Base-by-base conservation (phyloP, 1,139 yeast species). In the Meyerozyma guilliermondii region DNA sequence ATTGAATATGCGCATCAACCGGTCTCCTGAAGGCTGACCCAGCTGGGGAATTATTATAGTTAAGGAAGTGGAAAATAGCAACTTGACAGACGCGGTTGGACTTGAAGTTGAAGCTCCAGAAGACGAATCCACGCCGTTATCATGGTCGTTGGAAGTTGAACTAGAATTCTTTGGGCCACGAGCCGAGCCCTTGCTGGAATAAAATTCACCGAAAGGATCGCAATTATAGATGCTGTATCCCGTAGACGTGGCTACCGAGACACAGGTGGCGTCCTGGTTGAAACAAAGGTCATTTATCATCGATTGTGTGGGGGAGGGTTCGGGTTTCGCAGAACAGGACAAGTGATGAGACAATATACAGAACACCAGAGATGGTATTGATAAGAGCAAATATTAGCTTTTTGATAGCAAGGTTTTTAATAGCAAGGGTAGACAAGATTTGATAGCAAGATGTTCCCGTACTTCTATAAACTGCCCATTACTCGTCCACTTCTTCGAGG, bases 41-140 rank as follows among this genome's bases (percentile, higher is more conserved):
- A 74, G 45, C 39, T 63, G 58, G 3, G 76, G 85, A 1, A 81
- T 84, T 2, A 83, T 70, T 1, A 86, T 83, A 1, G 86, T 71
- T 33, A 85, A 62, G 4, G 88, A 81, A 0, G 91, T 82, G 5
- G 87, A 79, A 53, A 82, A 84, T 8, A 85, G 66, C 83, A 84
- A 82, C 50, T 82, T 83, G 63, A 42, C 53, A 45, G 60, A 58
- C 7, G 62, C 53, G 1, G 74, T 65, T 11, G 72, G 68, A 9
- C 46, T 36, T 2, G 36, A 10, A 5, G 24, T 7, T 5, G 24
- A 20, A 5, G 36, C n/a, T 2, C 18, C 33, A 10, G 33, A 29
- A 5, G 33, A 13, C 16, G 33, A 29, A 3, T 29, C 33, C 14
- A 4, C 17, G 16, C 14, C 14, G 24, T 33, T 33, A 20, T 20